Conservation (phyloP, 1,284 basidiomycete genomes). For the Meira nashicola region DNA sequence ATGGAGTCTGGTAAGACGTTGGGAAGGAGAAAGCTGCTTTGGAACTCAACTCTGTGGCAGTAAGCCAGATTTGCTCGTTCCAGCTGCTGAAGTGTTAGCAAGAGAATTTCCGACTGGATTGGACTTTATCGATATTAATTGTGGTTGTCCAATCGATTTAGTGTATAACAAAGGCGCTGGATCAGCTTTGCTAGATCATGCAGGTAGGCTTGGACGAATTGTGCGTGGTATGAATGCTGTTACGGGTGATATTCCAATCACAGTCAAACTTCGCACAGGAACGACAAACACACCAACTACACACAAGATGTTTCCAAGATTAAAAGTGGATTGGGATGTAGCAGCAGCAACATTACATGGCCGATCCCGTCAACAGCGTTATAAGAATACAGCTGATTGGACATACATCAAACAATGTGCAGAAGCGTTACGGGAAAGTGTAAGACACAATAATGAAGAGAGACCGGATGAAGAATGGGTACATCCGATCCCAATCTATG, state of each 20-base stretch:
- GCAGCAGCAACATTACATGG: constrained; percentile 84
- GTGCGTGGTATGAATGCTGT: constrained; percentile 86
- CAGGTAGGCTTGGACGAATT: constrained; percentile 77
- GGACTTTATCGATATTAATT: constrained; percentile 86
- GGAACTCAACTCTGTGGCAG: constrained; percentile 70
- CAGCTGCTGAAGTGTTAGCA: constrained; percentile 76
- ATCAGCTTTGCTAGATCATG: constrained; percentile 79
- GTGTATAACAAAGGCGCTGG: constrained; percentile 88
- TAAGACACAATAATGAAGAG: constrained; percentile 43
- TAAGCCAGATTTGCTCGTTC: constrained; percentile 63
- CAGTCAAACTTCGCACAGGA: constrained; percentile 83
- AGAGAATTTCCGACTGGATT: constrained; percentile 63
- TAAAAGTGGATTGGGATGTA: constrained; percentile 72
- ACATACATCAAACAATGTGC: constrained; percentile 69
- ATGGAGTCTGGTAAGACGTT: constrained; percentile 55
- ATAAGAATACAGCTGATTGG: constrained; percentile 52
- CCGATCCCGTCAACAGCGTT: constrained; percentile 55
- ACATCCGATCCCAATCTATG: constrained; percentile 82
- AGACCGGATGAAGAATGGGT: constrained; percentile 54
- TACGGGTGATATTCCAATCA: constrained; percentile 87
- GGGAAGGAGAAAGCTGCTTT: constrained; percentile 82
- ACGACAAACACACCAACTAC: constrained; percentile 66
- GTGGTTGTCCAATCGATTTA: constrained; percentile 94
- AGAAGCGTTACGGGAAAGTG: constrained; percentile 67
- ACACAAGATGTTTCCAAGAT: constrained; percentile 82